Evolutionary conservation across 2,329 filamentous ascomycete genomes (phyloP).

Genomic region (Fusarium coffeatum): DNA sequence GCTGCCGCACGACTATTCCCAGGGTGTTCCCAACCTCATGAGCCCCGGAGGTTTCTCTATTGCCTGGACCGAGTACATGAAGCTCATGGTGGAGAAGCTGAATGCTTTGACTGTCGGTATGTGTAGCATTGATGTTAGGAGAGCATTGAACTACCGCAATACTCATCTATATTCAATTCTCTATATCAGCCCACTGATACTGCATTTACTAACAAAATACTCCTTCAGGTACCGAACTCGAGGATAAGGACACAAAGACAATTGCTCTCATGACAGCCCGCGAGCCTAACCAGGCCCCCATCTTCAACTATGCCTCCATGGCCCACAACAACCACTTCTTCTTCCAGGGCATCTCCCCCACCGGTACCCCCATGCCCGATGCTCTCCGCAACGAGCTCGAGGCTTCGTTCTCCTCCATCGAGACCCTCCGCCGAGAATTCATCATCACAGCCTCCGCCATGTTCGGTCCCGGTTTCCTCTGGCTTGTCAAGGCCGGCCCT

Average conservation of each 20-base stretch:
- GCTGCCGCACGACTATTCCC: slow-evolving; percentile 59
- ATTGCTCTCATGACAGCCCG: slow-evolving; percentile 82
- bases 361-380: slow-evolving; percentile 64
- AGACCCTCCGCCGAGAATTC: slow-evolving; percentile 84
- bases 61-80: slow-evolving; percentile 87
- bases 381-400: slow-evolving; percentile 70
- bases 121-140: slow-evolving; percentile 42
- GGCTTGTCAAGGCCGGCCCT: slow-evolving; percentile 77
- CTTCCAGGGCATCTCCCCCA: slow-evolving; percentile 68
- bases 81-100: slow-evolving; percentile 77
- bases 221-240: slow-evolving; percentile 71
- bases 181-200: not conserved
- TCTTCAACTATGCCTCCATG: slow-evolving; percentile 98
- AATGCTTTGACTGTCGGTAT: slow-evolving; percentile 79
- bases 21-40: slow-evolving; percentile 76
- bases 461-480: slow-evolving; percentile 98
- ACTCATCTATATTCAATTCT: not conserved
- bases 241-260: slow-evolving; percentile 70
- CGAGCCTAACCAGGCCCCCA: slow-evolving; percentile 78
- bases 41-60: slow-evolving; percentile 75
- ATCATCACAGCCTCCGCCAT: slow-evolving; percentile 84
- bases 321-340: slow-evolving; percentile 91
- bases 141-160: slow-evolving; percentile 15
- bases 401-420: slow-evolving; percentile 81
- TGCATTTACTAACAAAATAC: slow-evolving; percentile 23